Base-by-base conservation (phyloP, 1,139 yeast genomes). In the Pichia kudriavzevii region DNA sequence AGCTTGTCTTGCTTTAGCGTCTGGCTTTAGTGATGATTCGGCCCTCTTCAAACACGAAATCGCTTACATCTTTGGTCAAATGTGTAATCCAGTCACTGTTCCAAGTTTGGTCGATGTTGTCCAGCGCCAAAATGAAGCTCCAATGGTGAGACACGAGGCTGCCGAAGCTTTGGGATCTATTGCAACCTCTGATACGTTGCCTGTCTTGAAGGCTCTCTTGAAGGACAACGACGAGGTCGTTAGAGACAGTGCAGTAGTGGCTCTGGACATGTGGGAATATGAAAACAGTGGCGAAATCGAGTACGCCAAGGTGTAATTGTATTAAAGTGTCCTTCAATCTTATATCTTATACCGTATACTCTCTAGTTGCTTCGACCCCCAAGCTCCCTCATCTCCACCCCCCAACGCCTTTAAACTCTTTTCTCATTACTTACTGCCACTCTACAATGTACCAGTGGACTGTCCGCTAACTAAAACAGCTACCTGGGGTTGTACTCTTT, bases 141-240 rank as follows among this genome's bases (percentile, higher is more conserved):
- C 94, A 42, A 93, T 93, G 98, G 98, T 93, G 23, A 80, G 99
- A 64, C 99, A 93, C 58, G 99, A 93, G 63, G 98, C 98, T 39
- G 98, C 98, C 21, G 99, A 93, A 63, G 98, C 98, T 20, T 70
- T 93, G 50, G 98, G 98, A 17, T 75, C 95, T 20, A 91, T 93
- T 57, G 97, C 95, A 18, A 84, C 96, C n/a, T 95, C 84, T 51
- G 96, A 88, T 40, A 94, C 91, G 33, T 69, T 88, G 47, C 96
- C 96, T 13, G 79, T 91, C 26, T 72, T 93, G 53, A 72, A 82
- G 56, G 67, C 77, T 29, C 83, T 82, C 60, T 71, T 88, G 50
- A 67, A 75, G 49, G 98, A 93, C 57, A 67, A 74, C 43, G 95
- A 83, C 51, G 74, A 71, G 40, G 98, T 93, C 33, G 98, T 93